Base-by-base conservation (phyloP, 2,329 filamentous ascomycete species). In the Aspergillus sclerotialis region DNA sequence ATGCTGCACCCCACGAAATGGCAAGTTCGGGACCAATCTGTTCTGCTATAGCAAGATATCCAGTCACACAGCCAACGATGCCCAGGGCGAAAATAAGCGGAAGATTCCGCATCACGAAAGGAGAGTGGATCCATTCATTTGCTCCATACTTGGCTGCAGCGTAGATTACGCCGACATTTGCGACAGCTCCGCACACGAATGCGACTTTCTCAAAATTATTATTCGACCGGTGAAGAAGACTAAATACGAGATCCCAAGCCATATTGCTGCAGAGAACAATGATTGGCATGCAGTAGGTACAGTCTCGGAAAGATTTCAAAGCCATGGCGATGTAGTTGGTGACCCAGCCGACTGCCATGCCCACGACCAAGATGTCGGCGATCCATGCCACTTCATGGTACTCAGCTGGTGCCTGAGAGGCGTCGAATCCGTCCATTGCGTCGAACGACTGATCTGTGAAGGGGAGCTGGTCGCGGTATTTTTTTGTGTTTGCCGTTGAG, bases 1-100 rank as follows among this genome's bases (percentile, higher is more conserved):
- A 11, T 8, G 35, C 31, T 1, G 36, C 43, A 5, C 43, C 36
- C 38, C 38, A 42, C 7, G 36, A 35, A 13, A 43, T 43, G 3
- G 40, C 41, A 6, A 37, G 8, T 3, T 9, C 23, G 8, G 23
- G 23, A 9, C 23, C 23, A 4, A 24, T 9, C n/a, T 24, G 23
- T 3, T 8, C 23, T n/a, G n/a, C 23, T 9, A 24, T 9, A 3
- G 23, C 23, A n/a, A 24, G 23, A 24, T 24, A n/a, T 8, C 23
- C 23, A n/a, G 23, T 9, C n/a, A n/a, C 23, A 9, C 8, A 8
- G 8, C 23, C 28, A 7, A 15, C 28, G 10, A 29, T 29, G 2
- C 12, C 28, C 5, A 29, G 12, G 28, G 13, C 6, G n/a, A 29
- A 29, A 15, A 29, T 29, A 10, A 12, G 15, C 10, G 28, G 28